Percentiles rank a stretch among this genome's conserved stretches.
Conservation (phyloP, 2,329 filamentous ascomycete genomes). For the Lomentospora prolificans region DNA sequence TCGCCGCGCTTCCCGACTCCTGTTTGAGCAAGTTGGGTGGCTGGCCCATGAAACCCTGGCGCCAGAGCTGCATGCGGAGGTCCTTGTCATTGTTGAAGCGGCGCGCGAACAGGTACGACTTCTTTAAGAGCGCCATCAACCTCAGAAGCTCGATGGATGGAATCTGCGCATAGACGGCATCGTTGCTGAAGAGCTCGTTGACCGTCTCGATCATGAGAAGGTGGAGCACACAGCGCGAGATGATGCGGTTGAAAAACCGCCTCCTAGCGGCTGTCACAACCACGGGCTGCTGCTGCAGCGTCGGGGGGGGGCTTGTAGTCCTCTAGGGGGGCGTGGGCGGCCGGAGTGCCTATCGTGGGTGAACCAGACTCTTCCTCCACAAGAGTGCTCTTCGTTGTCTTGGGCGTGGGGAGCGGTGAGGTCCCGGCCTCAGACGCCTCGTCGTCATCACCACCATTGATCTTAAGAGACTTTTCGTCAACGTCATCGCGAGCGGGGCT, state of each 20-base stretch:
- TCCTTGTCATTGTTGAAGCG: constrained; percentile 98
- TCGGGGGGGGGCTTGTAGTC: constrained; percentile 75
- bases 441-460: constrained; percentile 43
- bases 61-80: constrained; percentile 84
- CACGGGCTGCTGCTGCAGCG: constrained; percentile 75
- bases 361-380: constrained; percentile 21
- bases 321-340: constrained; percentile 45
- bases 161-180: constrained; percentile 87
- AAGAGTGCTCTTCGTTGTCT: neutral
- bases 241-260: constrained; percentile 98
- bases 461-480: constrained; percentile 50
- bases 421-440: constrained; percentile 16
- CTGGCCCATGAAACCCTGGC: constrained; percentile 99
- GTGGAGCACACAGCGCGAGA: constrained; percentile 94
- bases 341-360: constrained; percentile 19
- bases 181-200: constrained; percentile 96
- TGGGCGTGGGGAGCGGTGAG: constrained; percentile 2
- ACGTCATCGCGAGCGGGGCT: constrained; percentile 30
- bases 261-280: constrained; percentile 88
- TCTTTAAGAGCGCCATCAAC: constrained; percentile 89
- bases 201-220: constrained; percentile 99
- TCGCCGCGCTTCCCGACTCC: constrained; percentile 83
- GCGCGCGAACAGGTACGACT: constrained; percentile 91
- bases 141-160: constrained; percentile 82
- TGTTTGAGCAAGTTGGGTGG: constrained; percentile 96